Base-by-base conservation (phyloP, 257 asterid species). In the Solanum verrucosum region DNA sequence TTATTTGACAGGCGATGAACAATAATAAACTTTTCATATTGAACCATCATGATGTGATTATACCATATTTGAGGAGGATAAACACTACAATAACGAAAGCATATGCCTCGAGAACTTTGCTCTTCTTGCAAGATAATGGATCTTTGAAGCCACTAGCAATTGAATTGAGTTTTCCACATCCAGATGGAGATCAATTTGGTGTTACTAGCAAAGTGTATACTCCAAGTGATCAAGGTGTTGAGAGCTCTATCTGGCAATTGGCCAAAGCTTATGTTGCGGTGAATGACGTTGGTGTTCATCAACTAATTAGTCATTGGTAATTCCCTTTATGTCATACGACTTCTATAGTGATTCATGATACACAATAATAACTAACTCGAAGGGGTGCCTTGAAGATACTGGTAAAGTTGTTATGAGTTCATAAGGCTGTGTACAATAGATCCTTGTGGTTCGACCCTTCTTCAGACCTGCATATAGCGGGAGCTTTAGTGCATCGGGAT, bases 251-350 rank as follows among this genome's bases (percentile, higher is more conserved):
- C 20, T 88, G 90, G 90, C 86, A 88, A 85, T 84, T 88, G 46
- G 90, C 90, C 25, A 88, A 88, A 88, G 90, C 90, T 59, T 88
- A 65, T 65, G 72, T n/a, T n/a, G 72, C 72, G 14, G 72, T 65
- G 72, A 65, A 65, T 65, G 72, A 65, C 79, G 23, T 87, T 4
- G 90, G 88, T 34, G 86, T 88, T 27, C 90, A 88, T 78, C 90
- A 88, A 63, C 90, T 88, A 23, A 74, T 84, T 74, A 85, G 90
- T 38, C 90, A 88, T 42, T 88, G 90, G 90, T 88, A 71, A 88
- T 52, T 72, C 84, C 78, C 78, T 27, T 49, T 25, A 25, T 71
- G n/a, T 71, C 40, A 16, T 7, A 14, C 6, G 77, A 31, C 77
- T 15, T 70, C 38, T 70, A 13, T 14, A 5, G 12, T 6, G n/a